Evolutionary conservation across 805 yeast genomes (phyloP).

Genomic region (Kodamaea sagamina): DNA sequence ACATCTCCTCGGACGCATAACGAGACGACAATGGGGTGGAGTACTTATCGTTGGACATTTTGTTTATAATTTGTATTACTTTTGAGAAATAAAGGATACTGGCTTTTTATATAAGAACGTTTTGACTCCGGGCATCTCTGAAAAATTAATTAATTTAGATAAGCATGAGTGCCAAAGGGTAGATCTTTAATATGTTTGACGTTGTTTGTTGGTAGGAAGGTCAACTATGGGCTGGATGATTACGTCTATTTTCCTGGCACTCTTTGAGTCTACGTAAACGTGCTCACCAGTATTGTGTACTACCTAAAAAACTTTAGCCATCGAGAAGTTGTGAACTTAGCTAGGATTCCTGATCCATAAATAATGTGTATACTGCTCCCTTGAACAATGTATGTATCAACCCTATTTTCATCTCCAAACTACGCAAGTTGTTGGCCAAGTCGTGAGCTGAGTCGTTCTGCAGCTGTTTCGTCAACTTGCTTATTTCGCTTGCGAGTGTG

Average conservation of each 20-base stretch:
- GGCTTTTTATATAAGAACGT: not conserved
- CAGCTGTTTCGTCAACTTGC: constrained; percentile 26
- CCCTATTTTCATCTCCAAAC: constrained; percentile 62
- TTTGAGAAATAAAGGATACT: not conserved
- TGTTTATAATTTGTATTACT: constrained; percentile 7
- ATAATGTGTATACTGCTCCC: constrained; percentile 68
- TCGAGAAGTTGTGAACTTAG: too few relatives aligned
- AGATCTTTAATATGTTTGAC: not conserved
- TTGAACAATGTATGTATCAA: constrained; percentile 66
- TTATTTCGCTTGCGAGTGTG: constrained; percentile 35
- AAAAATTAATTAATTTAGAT: constrained; percentile 2
- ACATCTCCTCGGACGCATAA: constrained; percentile 98
- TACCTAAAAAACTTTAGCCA: too few relatives aligned
- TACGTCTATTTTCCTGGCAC: not conserved
- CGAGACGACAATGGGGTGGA: constrained; percentile 93
- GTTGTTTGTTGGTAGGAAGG: not conserved
- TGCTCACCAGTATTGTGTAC: too few relatives aligned
- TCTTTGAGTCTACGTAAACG: too few relatives aligned
- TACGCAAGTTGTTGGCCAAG: constrained; percentile 51
- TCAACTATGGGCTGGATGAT: not conserved
- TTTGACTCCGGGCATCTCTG: constrained; percentile 13
- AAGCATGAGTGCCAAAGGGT: too few relatives aligned
- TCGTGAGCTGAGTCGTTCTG: constrained; percentile 27
- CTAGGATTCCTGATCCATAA: constrained; percentile 47
- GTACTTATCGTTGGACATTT: constrained; percentile 67